Evolutionary conservation across 1,284 basidiomycete species (phyloP), one percentile per base, ranked within the genome.

Genomic region (Ganoderma sinense): DNA sequence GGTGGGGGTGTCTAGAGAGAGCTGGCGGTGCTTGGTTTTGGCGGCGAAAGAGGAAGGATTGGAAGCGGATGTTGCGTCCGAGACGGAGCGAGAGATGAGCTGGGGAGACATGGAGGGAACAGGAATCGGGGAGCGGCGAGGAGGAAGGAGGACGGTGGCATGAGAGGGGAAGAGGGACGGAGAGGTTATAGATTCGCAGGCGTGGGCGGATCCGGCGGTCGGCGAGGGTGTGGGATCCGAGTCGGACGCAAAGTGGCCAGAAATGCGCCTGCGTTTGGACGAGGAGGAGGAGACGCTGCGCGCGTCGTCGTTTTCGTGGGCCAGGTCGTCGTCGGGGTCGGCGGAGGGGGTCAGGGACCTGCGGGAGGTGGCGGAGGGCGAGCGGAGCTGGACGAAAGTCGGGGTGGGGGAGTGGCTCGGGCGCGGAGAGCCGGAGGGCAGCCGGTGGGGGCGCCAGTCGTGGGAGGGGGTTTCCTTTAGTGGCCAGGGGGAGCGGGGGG

Each of bases 271-370:
- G 51, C 80, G 78, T 66, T 81, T 81, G 33, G 73, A 76, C 65
- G 74, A 73, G 23, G 70, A 74, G 64, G 66, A 67, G 58, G 78
- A 77, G 43, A 66, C 70, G 65, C 65, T 67, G 65, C 58, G 69
- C 66, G 80, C 80, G 69, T 80, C 77, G 73, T 82, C 81, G 62
- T 80, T 74, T 39, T 75, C 75, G 67, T 75, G 76, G 62, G 71
- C 73, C 70, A 75, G 68, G 40, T 73, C 59, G 72, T 75, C 69
- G 70, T 77, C 68, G 71, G 70, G 66, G 70, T 77, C 76, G 71
- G 40, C 60, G 51, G 36, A 39, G 16, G 68, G 31, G 51, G 59
- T 20, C 6, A 61, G 59, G n/a, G 59, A 61, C 23, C 64, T 31
- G 68, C 10, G 64, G 48, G 41, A 61, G 55, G 69, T 45, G 63